Evolutionary conservation across 805 yeast genomes (phyloP), one percentile per base, ranked within the genome.

Genomic region (Starmera amethionina): DNA sequence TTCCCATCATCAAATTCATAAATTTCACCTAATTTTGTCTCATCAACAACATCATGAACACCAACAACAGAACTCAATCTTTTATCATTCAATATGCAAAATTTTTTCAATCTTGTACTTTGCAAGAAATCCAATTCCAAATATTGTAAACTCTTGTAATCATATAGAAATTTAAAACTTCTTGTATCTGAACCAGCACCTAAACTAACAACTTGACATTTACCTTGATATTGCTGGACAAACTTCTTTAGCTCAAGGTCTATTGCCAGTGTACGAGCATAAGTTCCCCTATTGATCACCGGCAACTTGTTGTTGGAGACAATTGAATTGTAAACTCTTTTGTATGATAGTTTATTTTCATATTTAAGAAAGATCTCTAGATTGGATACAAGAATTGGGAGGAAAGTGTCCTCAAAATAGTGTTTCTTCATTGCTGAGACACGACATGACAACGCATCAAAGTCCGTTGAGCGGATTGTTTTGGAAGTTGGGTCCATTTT

Each of bases 121-220:
- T 68, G 72, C 2, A 64, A 55, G 42, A 69, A 77, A 51, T 77
- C 83, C 25, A 77, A 49, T 47, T 77, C 83, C 18, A 70, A 48
- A 46, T 67, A 72, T 8, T 16, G 19, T 5, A 54, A 43, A n/a
- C 42, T 39, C 16, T 52, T 35, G 8, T 52, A 31, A 22, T 22
- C 27, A 22, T 4, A 22, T 13, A 75, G 50, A 8, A 68, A 46
- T 8, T 58, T 60, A 42, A 73, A 65, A 34, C 63, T 60, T 45
- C 82, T 57, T 7, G 81, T 71, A 37, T 85, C 89, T 0, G 86
- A 68, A 2, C 82, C 83, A 33, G 84, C 77, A 37, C 85, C 86
- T 54, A 81, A 72, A 39, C 78, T 79, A 3, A 82, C 56, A 6
- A 75, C 75, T 57, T 82, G 85, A 31, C 73, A 59, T 6, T 46